These are phyloP conservation scores for Aspergillus sclerotialis DNA, from an alignment of 2,329 filamentous ascomycete genomes.

Conservation along the genomic window DNA sequence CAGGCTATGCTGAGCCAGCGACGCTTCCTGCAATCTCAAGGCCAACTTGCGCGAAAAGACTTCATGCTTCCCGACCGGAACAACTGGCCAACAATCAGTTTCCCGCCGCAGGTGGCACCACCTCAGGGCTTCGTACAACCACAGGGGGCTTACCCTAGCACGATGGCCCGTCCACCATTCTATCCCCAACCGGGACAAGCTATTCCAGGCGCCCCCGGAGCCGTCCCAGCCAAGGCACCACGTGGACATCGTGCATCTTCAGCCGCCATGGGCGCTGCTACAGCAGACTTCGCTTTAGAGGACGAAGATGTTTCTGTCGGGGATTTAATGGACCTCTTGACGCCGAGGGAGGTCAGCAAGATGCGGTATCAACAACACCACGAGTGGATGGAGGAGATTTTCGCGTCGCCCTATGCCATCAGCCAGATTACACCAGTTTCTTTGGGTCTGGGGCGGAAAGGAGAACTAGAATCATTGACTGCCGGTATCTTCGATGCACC, in stretches of 20 bases:
- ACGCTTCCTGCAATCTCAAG: constrained; percentile 61
- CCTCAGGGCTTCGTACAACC: constrained; percentile 48
- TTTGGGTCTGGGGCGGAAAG: constrained; percentile 75
- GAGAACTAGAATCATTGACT: constrained; percentile 73
- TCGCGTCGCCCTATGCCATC: constrained; percentile 82
- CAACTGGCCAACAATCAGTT: constrained; percentile 81
- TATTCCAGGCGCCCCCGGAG: constrained; percentile 17
- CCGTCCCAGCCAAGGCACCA: constrained; percentile 25
- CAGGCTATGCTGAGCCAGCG: constrained; percentile 41
- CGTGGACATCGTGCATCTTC: constrained; percentile 40
- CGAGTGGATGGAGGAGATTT: constrained; percentile 97
- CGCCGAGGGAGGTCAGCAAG: constrained; percentile 80
- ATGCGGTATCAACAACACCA: constrained; percentile 89
- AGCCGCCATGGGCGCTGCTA: constrained; percentile 25
- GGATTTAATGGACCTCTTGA: constrained; percentile 83
- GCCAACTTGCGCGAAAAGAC: constrained; percentile 79
- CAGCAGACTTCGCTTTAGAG: constrained; percentile 54
- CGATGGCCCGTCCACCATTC: constrained; percentile 30
- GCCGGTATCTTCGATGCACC: constrained; percentile 73
- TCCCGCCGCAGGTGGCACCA: constrained; percentile 49
- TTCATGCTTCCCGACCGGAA: constrained; percentile 87
- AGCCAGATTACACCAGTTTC: constrained; percentile 80
- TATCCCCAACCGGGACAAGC: constrained; percentile 25
- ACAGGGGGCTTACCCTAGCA: constrained; percentile 36
- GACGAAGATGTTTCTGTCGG: constrained; percentile 84